Evolutionary conservation across 148 eudicot species (phyloP).

Genomic region (Rhododendron ferrugineum): DNA sequence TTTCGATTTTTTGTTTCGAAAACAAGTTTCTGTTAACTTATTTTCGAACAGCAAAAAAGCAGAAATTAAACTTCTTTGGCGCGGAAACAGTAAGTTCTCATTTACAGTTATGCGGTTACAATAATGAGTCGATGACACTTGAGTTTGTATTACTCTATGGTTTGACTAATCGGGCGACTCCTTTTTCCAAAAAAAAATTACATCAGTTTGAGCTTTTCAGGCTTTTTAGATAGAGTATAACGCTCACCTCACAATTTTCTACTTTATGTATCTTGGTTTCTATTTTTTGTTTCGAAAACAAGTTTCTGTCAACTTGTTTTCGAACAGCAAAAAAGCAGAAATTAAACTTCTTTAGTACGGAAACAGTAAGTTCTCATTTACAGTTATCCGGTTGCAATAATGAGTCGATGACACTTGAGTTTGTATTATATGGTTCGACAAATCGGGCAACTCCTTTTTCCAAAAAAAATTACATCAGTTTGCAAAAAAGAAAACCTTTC

Average conservation of each 20-base stretch:
- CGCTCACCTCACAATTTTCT: neutral
- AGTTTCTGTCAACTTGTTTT: neutral
- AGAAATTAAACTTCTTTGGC: neutral
- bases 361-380: neutral
- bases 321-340: neutral
- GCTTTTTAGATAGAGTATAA: neutral
- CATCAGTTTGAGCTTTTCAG: neutral
- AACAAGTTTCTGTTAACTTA: neutral
- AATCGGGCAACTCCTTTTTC: neutral
- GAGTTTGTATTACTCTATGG: neutral
- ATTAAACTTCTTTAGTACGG: neutral
- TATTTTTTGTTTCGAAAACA: neutral
- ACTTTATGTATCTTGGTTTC: neutral
- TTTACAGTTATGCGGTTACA: neutral
- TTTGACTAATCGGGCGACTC: neutral
- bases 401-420: neutral
- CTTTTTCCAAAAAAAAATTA: neutral
- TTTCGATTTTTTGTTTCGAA: neutral
- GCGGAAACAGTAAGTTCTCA: neutral
- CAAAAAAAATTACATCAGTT: neutral
- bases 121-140: no score
- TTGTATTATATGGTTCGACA: neutral
- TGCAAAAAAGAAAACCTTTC: neutral
- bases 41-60: neutral
- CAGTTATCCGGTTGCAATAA: neutral